Conservation (phyloP, 306 rosid genomes). For the Astragalus glycyphyllos region DNA sequence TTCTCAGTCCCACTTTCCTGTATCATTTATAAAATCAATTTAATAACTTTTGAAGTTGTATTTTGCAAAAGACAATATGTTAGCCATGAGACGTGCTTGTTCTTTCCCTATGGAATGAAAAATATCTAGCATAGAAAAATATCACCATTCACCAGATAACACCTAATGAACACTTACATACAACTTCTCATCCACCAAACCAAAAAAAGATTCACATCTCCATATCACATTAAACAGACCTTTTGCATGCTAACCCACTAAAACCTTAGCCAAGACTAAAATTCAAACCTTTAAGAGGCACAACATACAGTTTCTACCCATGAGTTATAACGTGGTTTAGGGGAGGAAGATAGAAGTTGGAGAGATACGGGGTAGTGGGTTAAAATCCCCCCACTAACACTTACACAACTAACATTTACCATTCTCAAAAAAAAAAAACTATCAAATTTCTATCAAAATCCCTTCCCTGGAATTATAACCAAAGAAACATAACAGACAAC, state of each 20-base stretch:
- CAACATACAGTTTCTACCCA: not conserved
- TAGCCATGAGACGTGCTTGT: not conserved
- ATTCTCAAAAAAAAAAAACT: not conserved
- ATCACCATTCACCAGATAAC: constrained; percentile 28
- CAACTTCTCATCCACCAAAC: constrained; percentile 1
- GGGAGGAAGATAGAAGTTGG: too few relatives aligned
- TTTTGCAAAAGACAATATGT: constrained; percentile 17
- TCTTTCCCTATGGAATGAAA: constrained; percentile 13
- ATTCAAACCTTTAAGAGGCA: not conserved
- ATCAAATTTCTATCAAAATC: not conserved
- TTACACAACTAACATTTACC: too few relatives aligned
- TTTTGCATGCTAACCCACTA: constrained; percentile 12
- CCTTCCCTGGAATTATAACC: constrained; percentile 2
- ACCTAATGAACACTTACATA: not conserved
- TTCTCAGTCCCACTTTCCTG: constrained; percentile 98
- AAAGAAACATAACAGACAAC: not conserved
- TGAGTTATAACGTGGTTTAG: too few relatives aligned
- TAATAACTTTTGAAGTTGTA: not conserved
- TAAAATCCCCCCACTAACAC: too few relatives aligned
- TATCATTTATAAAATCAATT: constrained; percentile 35
- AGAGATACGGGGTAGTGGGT: too few relatives aligned
- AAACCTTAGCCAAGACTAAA: constrained; percentile 11
- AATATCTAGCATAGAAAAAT: not conserved
- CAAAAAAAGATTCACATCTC: constrained; percentile 20
- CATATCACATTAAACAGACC: not conserved